Conservation (phyloP, 768 basidiomycete genomes). For the Phaffia tasmanica region DNA sequence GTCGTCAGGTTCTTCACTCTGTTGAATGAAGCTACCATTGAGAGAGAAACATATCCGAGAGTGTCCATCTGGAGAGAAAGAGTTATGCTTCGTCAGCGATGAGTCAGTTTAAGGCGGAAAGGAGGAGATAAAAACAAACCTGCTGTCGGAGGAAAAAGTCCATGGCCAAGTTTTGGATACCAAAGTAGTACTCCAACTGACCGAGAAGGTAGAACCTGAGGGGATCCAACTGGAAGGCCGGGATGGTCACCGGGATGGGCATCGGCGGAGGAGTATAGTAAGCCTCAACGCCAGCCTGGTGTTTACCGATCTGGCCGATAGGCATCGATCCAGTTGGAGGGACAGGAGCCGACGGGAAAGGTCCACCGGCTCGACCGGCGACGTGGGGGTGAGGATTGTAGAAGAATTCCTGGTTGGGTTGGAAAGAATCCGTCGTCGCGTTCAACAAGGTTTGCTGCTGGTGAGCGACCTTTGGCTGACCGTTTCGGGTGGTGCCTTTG, state of each 20-base stretch:
- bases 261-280: slow-evolving; percentile 31
- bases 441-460: neutral
- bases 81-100: neutral
- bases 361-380: neutral
- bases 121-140: slow-evolving; percentile 43
- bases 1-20: slow-evolving; percentile 59
- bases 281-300: neutral
- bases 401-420: neutral
- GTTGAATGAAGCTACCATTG: slow-evolving; percentile 75
- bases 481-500: too few relatives aligned
- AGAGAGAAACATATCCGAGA: slow-evolving; percentile 72
- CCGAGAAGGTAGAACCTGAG: slow-evolving; percentile 60
- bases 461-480: too few relatives aligned
- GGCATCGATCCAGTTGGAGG: neutral
- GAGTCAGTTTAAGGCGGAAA: neutral
- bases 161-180: slow-evolving; percentile 75
- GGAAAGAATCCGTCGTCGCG: neutral
- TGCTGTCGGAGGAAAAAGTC: slow-evolving; percentile 70
- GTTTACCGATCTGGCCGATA: neutral
- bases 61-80: slow-evolving; percentile 66
- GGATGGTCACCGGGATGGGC: slow-evolving; percentile 33
- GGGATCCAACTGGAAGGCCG: slow-evolving; percentile 45
- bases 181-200: slow-evolving; percentile 77
- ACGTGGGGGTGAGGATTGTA: neutral
- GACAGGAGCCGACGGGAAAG: neutral